Evolutionary conservation across 148 eudicot genomes (phyloP).

Genomic region (Vaccinium myrtillus): DNA sequence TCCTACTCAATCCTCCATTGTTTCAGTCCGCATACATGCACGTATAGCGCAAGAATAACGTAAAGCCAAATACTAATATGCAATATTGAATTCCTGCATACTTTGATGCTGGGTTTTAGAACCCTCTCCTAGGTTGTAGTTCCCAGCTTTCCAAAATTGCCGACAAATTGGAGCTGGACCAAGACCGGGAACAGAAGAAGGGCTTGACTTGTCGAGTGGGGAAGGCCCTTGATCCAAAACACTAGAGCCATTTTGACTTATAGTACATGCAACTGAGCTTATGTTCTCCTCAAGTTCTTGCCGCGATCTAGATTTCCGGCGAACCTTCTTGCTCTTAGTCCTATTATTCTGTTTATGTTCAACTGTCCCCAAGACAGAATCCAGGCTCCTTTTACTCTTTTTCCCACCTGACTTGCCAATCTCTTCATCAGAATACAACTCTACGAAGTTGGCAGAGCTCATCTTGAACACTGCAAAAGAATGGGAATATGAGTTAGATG

Average conservation of each 20-base stretch:
- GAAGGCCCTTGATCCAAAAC: constrained; percentile 30
- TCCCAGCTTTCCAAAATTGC: constrained; percentile 83
- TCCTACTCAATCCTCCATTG: background rate
- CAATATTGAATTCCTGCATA: constrained; percentile 25
- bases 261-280: constrained; percentile 20
- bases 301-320: background rate
- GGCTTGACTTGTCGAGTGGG: constrained; percentile 36
- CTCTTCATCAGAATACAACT: constrained; percentile 20
- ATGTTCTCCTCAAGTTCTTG: background rate
- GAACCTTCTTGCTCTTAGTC: constrained; percentile 12
- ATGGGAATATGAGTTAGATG: background rate
- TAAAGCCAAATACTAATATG: background rate
- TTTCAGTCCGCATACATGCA: background rate
- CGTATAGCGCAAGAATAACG: background rate
- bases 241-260: constrained; percentile 25
- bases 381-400: constrained; percentile 29
- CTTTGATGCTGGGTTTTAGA: constrained; percentile 41
- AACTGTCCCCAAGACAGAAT: background rate
- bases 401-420: constrained; percentile 33
- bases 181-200: constrained; percentile 33
- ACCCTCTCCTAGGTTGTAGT: constrained; percentile 31
- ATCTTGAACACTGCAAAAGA: constrained; percentile 15
- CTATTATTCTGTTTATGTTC: background rate
- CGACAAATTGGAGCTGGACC: constrained; percentile 64
- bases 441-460: constrained; percentile 6